A percentile compares a stretch with the other conserved stretches of the same genome.
phyloP scores from a whole-genome alignment of 2,329 filamentous ascomycete genomes.

The Arthrobotrys pseudoclavata region DNA sequence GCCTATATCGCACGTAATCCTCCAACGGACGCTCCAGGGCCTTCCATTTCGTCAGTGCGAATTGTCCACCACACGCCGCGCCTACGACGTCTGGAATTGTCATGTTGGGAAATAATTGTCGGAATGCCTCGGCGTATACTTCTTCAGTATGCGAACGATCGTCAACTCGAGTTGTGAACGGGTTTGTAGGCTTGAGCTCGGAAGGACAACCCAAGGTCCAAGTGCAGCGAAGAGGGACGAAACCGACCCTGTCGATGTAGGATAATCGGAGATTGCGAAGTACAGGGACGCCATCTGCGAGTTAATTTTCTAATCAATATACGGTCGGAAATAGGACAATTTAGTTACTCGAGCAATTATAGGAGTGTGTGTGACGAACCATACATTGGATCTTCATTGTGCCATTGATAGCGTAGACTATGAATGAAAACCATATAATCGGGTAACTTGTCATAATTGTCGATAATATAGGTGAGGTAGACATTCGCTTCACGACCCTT shows the following conservation, averaged over 20 bases:
- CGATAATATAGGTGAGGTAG: slow-evolving; percentile 75
- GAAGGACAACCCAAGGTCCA: slow-evolving; percentile 74
- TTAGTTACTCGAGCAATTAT: not conserved
- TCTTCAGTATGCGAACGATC: slow-evolving; percentile 56
- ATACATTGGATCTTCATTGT: slow-evolving; percentile 68
- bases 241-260: slow-evolving; percentile 71
- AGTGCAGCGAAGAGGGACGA: slow-evolving; percentile 74
- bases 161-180: slow-evolving; percentile 66
- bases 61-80: slow-evolving; percentile 76
- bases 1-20: slow-evolving; percentile 72
- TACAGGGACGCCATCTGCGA: slow-evolving; percentile 36
- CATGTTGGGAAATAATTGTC: slow-evolving; percentile 44
- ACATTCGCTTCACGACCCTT: slow-evolving; percentile 76
- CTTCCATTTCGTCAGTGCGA: slow-evolving; percentile 72
- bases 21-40: slow-evolving; percentile 69
- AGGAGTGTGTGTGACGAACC: slow-evolving; percentile 19
- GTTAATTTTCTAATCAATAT: not conserved
- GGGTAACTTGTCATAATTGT: slow-evolving; percentile 71
- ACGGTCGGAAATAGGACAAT: not conserved
- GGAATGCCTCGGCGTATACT: slow-evolving; percentile 44
- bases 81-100: slow-evolving; percentile 67
- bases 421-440: slow-evolving; percentile 59
- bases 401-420: slow-evolving; percentile 56
- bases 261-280: slow-evolving; percentile 42
- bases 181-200: slow-evolving; percentile 65